Base-by-base conservation (phyloP, 768 basidiomycete species). In the Hortiboletus campestris region DNA sequence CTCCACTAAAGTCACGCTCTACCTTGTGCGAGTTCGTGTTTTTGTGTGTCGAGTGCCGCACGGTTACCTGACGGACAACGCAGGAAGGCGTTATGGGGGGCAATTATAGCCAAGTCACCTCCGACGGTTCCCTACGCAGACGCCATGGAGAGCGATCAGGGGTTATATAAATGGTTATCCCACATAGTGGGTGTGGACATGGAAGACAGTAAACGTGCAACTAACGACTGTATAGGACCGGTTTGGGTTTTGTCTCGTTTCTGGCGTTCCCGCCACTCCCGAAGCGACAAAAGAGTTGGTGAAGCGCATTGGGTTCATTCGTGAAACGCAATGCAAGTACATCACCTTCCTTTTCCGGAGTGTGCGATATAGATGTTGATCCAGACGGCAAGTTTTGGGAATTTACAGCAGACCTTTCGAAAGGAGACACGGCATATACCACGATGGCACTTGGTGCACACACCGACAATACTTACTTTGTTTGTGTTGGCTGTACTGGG, bases 361-460 rank as follows among this genome's bases (percentile, higher is more conserved):
- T 34, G 19, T 29, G 32, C 12, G 19, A 22, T 46, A 47, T 57
- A 78, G 81, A 78, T 76, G 20, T 19, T 71, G 11, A 55, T 67
- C 2, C 46, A 94, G 93, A 98, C 64, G 96, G 95, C 34, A 86
- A 84, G 54, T 95, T 98, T 73, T 99, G 96, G 95, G 93, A 98
- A 65, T 96, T 98, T 66, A 97, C 94, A 1, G 84, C 95, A 0
- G 86, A 96, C 66, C 79, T 95, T 20, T 85, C 87, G 17, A 93
- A 88, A 63, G 94, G 94, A 13, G 96, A 99, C 69, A 89, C 94
- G 9, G 94, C 96, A 0, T 99, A 99, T 74, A 93, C 94, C 5
- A 91, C 86, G 7, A 73, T 96, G 43, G 89, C 88, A 1, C 83
- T 99, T 8, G 85, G 83, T 4, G 94, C 92, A 0, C 96, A 99